These are phyloP conservation scores for Bretschneidera sinensis DNA, from an alignment of 345 rosid genomes.

Conservation along the genomic window DNA sequence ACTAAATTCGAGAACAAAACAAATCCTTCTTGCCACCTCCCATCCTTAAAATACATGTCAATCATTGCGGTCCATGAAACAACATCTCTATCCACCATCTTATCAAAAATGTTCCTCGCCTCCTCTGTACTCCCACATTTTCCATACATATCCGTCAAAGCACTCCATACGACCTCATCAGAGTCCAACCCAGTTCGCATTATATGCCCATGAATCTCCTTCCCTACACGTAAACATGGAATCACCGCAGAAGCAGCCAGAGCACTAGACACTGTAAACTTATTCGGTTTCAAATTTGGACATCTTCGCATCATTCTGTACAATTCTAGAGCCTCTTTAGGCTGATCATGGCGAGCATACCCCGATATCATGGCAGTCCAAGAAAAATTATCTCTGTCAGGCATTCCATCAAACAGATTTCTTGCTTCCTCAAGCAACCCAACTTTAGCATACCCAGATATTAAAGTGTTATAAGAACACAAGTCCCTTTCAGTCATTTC, in stretches of 20 bases:
- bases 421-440: constrained; percentile 57
- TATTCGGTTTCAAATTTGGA: constrained; percentile 33
- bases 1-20: constrained; percentile 46
- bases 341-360: too few species aligned
- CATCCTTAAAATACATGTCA: constrained; percentile 61
- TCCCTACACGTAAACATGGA: constrained; percentile 49
- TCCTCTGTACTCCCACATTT: constrained; percentile 78
- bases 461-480: constrained; percentile 80
- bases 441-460: constrained; percentile 48
- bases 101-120: constrained; percentile 68
- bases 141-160: constrained; percentile 77
- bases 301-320: constrained; percentile 44
- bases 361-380: too few species aligned
- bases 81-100: constrained; percentile 59
- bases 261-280: constrained; percentile 62
- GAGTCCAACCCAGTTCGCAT: constrained; percentile 62
- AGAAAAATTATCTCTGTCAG: constrained; percentile 62
- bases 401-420: constrained; percentile 73
- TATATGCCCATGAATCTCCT: constrained; percentile 76
- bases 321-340: too few species aligned
- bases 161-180: constrained; percentile 89
- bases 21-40: constrained; percentile 63
- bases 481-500: constrained; percentile 55
- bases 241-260: constrained; percentile 67
- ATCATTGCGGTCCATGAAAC: constrained; percentile 90